Evolutionary conservation across 345 rosid genomes (phyloP).

Genomic region (Erodium maritimum): DNA sequence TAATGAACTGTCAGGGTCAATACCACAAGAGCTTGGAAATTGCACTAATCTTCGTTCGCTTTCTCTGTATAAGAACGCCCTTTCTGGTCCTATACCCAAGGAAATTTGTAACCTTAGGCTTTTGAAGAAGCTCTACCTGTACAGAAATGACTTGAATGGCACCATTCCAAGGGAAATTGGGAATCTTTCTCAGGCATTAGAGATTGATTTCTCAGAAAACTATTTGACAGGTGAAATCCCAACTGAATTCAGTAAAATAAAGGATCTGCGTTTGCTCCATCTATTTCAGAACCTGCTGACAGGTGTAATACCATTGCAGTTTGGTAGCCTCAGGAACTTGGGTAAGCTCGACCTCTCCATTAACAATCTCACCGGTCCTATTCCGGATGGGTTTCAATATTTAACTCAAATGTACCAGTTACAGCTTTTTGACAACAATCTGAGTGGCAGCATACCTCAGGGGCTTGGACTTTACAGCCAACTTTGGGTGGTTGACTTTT

Average conservation of each 20-base stretch:
- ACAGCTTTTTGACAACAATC: constrained; percentile 73
- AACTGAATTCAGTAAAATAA: constrained; percentile 48
- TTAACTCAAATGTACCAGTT: constrained; percentile 54
- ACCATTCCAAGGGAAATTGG: constrained; percentile 77
- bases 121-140: constrained; percentile 59
- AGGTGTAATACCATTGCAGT: constrained; percentile 65
- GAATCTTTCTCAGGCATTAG: constrained; percentile 50
- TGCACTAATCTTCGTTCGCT: constrained; percentile 47
- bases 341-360: constrained; percentile 77
- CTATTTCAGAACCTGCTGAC: constrained; percentile 71
- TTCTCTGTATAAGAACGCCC: constrained; percentile 63
- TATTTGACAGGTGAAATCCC: constrained; percentile 64
- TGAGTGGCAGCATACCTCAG: constrained; percentile 61
- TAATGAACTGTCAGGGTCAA: constrained; percentile 51
- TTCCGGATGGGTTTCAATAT: constrained; percentile 63
- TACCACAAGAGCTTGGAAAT: constrained; percentile 72
- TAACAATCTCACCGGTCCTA: constrained; percentile 56
- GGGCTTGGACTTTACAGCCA: constrained; percentile 58
- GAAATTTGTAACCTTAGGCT: constrained; percentile 66
- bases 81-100: constrained; percentile 53
- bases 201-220: constrained; percentile 89
- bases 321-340: constrained; percentile 55
- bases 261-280: constrained; percentile 45
- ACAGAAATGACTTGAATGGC: constrained; percentile 73
- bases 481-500: constrained; percentile 83